Base-by-base conservation (phyloP, 176 grass and related monocot species). In the Oryza longistaminata region DNA sequence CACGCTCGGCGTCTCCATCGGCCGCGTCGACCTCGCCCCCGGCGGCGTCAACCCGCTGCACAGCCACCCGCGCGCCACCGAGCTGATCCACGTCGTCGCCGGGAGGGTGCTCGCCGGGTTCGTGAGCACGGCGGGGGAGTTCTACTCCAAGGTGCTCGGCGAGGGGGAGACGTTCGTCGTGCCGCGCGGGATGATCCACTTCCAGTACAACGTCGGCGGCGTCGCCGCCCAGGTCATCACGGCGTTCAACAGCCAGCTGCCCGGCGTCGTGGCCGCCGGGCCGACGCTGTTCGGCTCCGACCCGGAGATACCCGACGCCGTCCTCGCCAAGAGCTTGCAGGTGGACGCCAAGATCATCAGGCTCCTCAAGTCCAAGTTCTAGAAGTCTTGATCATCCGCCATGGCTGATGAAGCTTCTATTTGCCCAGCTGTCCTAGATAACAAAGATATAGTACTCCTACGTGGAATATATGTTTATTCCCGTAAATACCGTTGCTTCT, bases 41-140 rank as follows among this genome's bases (percentile, higher is more conserved):
- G 93, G 93, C 76, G 95, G 95, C 67, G 34, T 95, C 2, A 95
- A 95, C 91, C 87, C 93, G 66, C 89, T 88, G 66, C 95, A 98
- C 89, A 88, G 27, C 31, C 95, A 98, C 86, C 95, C 95, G 11
- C 87, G 91, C 34, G 65, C 89, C 62, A 58, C 91, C 14, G 91
- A 98, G 91, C 87, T 98, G 9, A 85, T 88, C 29, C 50, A 88
- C 77, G 88, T 87, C 31, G 22, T 93, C 22, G 0, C 74, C 0
- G 95, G 92, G 1, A 15, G 73, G 50, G 43, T 95, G 48, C 90
- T 95, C 26, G 90, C 94, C 0, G 94, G 94, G 0, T 94, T 97
- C 67, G 26, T 97, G 85, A 90, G 83, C 81, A 94, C 88, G 13
- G 82, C 31, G 0, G 83, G 91, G 4, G 85, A 10, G 70, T 87